Evolutionary conservation across 805 yeast genomes (phyloP).

Genomic region (Scheffersomyces ergatensis): DNA sequence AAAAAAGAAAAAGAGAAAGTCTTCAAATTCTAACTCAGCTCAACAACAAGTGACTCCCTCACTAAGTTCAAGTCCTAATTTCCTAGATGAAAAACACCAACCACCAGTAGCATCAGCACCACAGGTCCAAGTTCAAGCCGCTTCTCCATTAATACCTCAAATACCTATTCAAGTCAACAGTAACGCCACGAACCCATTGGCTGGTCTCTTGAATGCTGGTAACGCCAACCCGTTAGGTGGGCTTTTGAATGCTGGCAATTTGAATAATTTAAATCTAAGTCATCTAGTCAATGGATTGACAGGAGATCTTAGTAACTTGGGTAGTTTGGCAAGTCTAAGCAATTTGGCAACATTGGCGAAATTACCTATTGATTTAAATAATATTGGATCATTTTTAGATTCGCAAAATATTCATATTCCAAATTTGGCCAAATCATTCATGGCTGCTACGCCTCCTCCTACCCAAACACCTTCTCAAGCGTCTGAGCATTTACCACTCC

Average conservation of each 20-base stretch:
- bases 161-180: neutral
- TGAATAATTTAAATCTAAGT: slow-evolving; percentile 41
- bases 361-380: slow-evolving; percentile 37
- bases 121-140: neutral
- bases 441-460: slow-evolving; percentile 2
- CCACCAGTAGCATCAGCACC: neutral
- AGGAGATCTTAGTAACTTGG: slow-evolving; percentile 30
- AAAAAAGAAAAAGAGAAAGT: neutral
- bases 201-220: slow-evolving; percentile 4
- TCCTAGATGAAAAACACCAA: neutral
- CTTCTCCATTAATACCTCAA: neutral
- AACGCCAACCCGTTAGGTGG: too few species aligned
- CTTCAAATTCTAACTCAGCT: slow-evolving; percentile 2
- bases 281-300: slow-evolving; percentile 41
- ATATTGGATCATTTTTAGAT: slow-evolving; percentile 29
- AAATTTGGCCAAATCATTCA: neutral
- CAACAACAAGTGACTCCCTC: slow-evolving; percentile 17
- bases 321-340: slow-evolving; percentile 36
- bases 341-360: slow-evolving; percentile 43
- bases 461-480: neutral
- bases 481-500: too few species aligned
- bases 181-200: slow-evolving; percentile 2
- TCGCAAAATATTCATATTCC: slow-evolving; percentile 11
- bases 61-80: slow-evolving; percentile 11
- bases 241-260: slow-evolving; percentile 33